A percentile compares a stretch with the other conserved stretches of the same genome.
phyloP scores from a whole-genome alignment of 2,329 filamentous ascomycete species.

The Chrysoporthe deuterocubensis region DNA sequence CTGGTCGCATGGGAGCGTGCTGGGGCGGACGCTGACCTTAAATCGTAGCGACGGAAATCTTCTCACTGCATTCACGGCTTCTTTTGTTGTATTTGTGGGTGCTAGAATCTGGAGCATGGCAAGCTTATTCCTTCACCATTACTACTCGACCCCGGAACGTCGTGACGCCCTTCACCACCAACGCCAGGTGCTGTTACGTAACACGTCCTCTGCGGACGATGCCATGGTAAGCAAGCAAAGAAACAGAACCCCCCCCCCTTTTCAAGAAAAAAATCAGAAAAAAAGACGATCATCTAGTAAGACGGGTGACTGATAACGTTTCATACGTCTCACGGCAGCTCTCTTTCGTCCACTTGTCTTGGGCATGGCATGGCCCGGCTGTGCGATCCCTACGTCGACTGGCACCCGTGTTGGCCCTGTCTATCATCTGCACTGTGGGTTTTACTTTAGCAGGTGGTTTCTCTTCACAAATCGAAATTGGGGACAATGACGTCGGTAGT shows the following conservation, averaged over 20 bases:
- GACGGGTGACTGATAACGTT: not conserved
- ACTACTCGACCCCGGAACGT: slow-evolving; percentile 27
- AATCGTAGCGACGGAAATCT: slow-evolving; percentile 36
- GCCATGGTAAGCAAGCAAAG: not conserved
- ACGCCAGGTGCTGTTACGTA: slow-evolving; percentile 29
- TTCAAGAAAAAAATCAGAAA: too few species aligned
- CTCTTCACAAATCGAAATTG: slow-evolving; percentile 14
- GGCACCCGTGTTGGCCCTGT: not conserved
- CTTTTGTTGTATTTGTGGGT: slow-evolving; percentile 37
- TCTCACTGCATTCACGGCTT: slow-evolving; percentile 40
- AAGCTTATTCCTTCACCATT: slow-evolving; percentile 32
- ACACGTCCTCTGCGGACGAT: slow-evolving; percentile 1
- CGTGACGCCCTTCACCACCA: slow-evolving; percentile 37
- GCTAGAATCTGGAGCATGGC: slow-evolving; percentile 33
- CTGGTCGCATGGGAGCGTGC: slow-evolving; percentile 37
- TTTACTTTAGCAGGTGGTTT: slow-evolving; percentile 18
- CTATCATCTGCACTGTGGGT: slow-evolving; percentile 6
- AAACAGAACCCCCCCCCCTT: not conserved
- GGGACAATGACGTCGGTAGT: slow-evolving; percentile 1
- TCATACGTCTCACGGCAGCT: not conserved
- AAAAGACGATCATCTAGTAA: not conserved
- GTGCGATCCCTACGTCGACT: not conserved
- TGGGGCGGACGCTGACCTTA: slow-evolving; percentile 40
- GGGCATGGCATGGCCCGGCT: slow-evolving; percentile 12
- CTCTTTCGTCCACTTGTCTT: not conserved